These are phyloP conservation scores for Epichloe amarillans DNA, from an alignment of 2,329 filamentous ascomycete species.

Conservation along the genomic window DNA sequence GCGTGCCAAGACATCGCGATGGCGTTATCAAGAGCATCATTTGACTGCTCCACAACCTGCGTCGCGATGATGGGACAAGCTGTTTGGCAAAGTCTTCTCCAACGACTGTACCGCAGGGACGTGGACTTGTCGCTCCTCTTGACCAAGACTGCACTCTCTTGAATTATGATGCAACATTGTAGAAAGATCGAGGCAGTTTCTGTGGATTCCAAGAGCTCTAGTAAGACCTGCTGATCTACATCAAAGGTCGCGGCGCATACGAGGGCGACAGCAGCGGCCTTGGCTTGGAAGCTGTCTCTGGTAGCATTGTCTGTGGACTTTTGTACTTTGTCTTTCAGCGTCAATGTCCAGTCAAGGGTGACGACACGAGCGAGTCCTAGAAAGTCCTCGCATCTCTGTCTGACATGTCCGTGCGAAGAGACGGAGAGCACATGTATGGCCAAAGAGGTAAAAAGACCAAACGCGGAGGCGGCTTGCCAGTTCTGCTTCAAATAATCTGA, in stretches of 20 bases:
- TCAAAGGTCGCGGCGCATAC: neutral
- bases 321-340: neutral
- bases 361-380: neutral
- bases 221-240: neutral
- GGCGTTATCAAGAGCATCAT: neutral
- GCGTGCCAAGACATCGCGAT: neutral
- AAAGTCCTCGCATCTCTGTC: neutral
- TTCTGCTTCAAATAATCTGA: neutral
- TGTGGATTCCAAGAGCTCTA: neutral
- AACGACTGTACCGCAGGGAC: neutral
- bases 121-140: neutral
- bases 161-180: neutral
- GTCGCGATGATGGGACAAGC: neutral
- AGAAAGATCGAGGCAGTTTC: neutral
- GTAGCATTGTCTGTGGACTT: neutral
- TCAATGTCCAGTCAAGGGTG: neutral
- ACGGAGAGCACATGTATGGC: neutral
- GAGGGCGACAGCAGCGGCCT: neutral
- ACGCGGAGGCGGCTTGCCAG: slow-evolving; percentile 3
- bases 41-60: neutral
- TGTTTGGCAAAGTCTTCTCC: neutral
- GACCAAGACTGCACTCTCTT: neutral
- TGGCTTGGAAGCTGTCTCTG: neutral
- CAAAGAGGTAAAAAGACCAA: neutral
- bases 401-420: neutral